Conservation (phyloP, 495 filamentous ascomycete genomes). For the Penicillium daleae region DNA sequence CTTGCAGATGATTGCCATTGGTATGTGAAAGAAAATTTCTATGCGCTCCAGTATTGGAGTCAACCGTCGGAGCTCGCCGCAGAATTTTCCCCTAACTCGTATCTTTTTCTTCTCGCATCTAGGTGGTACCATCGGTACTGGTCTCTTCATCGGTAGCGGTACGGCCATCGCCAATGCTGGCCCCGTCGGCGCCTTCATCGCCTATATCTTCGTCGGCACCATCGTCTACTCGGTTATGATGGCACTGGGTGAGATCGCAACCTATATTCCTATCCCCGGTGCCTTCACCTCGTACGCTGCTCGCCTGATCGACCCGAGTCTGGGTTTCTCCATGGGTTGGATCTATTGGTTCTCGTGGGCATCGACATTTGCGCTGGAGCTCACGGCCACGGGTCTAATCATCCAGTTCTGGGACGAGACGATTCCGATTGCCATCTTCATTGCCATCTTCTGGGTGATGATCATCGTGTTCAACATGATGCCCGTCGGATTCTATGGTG, state of each 20-base stretch:
- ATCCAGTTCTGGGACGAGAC: constrained; percentile 72
- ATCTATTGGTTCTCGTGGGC: constrained; percentile 69
- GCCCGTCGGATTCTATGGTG: constrained; percentile 59
- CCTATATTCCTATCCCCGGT: constrained; percentile 77
- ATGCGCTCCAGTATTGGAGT: not conserved
- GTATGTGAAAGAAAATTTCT: constrained; percentile 41
- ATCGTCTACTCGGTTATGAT: constrained; percentile 64
- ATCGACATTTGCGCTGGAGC: constrained; percentile 74
- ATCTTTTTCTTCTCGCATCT: constrained; percentile 43
- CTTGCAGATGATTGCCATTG: constrained; percentile 75
- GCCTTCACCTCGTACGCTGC: constrained; percentile 76
- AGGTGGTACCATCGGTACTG: constrained; percentile 80
- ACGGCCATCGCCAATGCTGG: constrained; percentile 66
- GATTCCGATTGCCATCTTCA: constrained; percentile 70
- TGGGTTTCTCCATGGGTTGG: constrained; percentile 83
- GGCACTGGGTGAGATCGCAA: constrained; percentile 71
- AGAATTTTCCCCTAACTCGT: constrained; percentile 45
- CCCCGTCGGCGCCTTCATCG: constrained; percentile 70
- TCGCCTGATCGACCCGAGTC: constrained; percentile 70
- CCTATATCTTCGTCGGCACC: constrained; percentile 65
- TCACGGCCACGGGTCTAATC: constrained; percentile 73
- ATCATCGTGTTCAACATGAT: constrained; percentile 70
- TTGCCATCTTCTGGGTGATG: constrained; percentile 73
- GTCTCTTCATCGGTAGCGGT: constrained; percentile 78
- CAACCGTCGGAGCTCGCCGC: not conserved